These are phyloP conservation scores for Flaveria linearis DNA, from an alignment of 129 eudicot species.

Conservation along the genomic window DNA sequence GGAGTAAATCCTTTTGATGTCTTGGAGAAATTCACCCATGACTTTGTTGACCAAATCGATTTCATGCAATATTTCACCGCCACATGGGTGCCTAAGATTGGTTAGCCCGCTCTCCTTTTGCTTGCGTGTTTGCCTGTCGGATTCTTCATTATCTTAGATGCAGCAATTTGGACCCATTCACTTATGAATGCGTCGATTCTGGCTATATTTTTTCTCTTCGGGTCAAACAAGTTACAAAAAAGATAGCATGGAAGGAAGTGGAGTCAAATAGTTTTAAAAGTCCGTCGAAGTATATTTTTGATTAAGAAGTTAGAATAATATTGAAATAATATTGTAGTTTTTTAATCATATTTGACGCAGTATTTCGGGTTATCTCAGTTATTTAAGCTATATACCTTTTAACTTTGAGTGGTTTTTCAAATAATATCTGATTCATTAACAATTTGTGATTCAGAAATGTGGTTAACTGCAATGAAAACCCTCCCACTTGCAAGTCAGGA, in stretches of 20 bases:
- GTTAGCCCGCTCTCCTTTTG: constrained; percentile 41
- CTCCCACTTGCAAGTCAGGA: constrained; percentile 96
- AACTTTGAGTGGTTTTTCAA: not conserved
- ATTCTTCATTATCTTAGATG: not conserved
- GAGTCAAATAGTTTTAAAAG: not conserved
- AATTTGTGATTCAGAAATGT: constrained; percentile 66
- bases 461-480: constrained; percentile 74
- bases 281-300: not conserved
- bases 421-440: not conserved
- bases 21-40: constrained; percentile 61
- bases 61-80: constrained; percentile 76
- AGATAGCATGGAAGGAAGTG: not conserved
- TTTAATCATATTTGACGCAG: not conserved
- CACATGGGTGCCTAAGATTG: constrained; percentile 93
- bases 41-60: constrained; percentile 77
- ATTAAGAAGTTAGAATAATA: not conserved
- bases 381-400: not conserved
- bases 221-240: not conserved
- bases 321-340: not conserved
- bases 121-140: not conserved
- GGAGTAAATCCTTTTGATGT: constrained; percentile 47
- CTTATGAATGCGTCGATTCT: not conserved
- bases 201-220: not conserved
- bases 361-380: not conserved
- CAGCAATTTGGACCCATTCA: not conserved